Base-by-base conservation (phyloP, 768 basidiomycete genomes). In the Kwoniella heveanensis region DNA sequence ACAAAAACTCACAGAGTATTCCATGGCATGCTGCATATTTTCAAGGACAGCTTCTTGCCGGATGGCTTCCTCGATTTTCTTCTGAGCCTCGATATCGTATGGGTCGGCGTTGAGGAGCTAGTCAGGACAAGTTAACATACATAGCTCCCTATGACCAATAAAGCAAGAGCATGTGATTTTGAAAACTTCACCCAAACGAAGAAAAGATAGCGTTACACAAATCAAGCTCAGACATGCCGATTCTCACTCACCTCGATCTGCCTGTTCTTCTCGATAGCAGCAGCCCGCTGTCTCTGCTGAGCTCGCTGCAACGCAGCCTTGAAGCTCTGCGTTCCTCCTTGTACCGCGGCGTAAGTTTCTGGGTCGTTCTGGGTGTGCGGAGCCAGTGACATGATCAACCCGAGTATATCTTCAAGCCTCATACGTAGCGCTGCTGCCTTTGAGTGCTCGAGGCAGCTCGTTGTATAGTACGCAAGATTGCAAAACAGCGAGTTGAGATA, bases 21-120 rank as follows among this genome's bases (percentile, higher is more conserved):
- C 94, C 66, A 97, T 82, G 6, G 96, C 96, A 81, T 96, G 92
- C 62, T 90, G 87, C 85, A 94, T 84, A 75, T 96, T 96, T 83
- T 97, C 94, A 70, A 88, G 80, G 37, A 98, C 89, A 1, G 90
- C 90, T 76, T 96, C 85, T 77, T 92, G 89, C 63, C 89, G 81
- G 66, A 99, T 97, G 4, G 88, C 87, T 74, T 98, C 96, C 79
- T 95, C 96, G 59, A 99, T 99, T 83, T 85, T 88, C 63, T 83
- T 83, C 81, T 98, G 96, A 0, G 93, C 92, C 76, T 97, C 93
- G 1, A 96, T 82, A 74, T 96, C 88, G 80, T 85, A 97, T 1
- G 95, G 93, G 79, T 97, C 88, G 0, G 89, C 88, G 70, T 95
- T 90, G 64, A 97, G 84, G 17, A 82, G 80, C 68, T 83, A 83